Evolutionary conservation across 805 yeast genomes (phyloP).

Genomic region (Candida andamanensis): DNA sequence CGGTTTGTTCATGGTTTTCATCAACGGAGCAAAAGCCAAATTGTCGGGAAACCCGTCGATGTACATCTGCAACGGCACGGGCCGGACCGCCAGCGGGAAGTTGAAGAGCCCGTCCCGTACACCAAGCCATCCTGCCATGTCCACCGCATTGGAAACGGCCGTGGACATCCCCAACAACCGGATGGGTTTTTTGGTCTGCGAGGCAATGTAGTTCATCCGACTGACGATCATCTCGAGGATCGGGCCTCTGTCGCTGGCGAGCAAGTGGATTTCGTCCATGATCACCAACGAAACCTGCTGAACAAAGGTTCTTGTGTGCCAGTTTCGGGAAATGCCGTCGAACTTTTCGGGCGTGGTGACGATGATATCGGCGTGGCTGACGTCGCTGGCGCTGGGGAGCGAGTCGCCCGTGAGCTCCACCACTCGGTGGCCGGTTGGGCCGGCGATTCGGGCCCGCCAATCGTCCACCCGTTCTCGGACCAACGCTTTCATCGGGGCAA

Average conservation of each 20-base stretch:
- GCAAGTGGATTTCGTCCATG: constrained; percentile 81
- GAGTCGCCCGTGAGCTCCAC: constrained; percentile 85
- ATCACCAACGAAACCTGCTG: constrained; percentile 70
- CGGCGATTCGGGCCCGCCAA: constrained; percentile 56
- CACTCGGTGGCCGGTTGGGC: constrained; percentile 43
- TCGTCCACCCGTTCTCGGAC: constrained; percentile 82
- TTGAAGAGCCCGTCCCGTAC: constrained; percentile 71
- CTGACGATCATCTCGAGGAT: constrained; percentile 86
- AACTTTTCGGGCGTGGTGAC: constrained; percentile 84
- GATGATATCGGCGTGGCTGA: constrained; percentile 66
- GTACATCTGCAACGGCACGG: constrained; percentile 82
- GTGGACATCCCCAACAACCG: constrained; percentile 76
- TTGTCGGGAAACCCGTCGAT: constrained; percentile 84
- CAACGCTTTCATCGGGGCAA: constrained; percentile 87
- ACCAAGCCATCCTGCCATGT: constrained; percentile 82
- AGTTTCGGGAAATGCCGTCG: constrained; percentile 82
- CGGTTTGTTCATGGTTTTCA: constrained; percentile 87
- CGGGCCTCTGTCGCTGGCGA: constrained; percentile 85
- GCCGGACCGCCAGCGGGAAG: constrained; percentile 77
- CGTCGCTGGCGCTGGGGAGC: constrained; percentile 62
- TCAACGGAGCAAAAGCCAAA: constrained; percentile 73
- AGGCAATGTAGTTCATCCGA: constrained; percentile 69
- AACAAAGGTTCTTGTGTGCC: constrained; percentile 76
- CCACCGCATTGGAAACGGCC: constrained; percentile 81
- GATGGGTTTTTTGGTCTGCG: constrained; percentile 55